Conservation (phyloP, 1,284 basidiomycete genomes). For the Microbotryum intermedium region DNA sequence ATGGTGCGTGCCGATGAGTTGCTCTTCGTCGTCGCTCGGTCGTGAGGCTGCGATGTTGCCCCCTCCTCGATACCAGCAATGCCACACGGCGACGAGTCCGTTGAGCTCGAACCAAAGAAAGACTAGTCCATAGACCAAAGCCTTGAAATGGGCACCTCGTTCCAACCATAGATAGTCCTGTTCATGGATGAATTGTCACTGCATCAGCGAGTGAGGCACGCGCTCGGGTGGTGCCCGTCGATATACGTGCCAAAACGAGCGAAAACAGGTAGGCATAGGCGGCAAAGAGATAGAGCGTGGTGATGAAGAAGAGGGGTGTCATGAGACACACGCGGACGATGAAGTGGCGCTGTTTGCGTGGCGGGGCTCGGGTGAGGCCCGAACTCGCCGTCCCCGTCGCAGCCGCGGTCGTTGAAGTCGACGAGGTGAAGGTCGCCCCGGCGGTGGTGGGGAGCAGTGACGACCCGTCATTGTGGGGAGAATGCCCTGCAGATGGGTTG, state of each 20-base stretch:
- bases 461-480: too few species aligned
- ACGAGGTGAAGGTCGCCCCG: too few species aligned
- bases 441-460: too few species aligned
- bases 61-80: conserved; percentile 3
- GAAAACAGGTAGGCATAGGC: conserved; percentile 4
- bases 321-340: too few species aligned
- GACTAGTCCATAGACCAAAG: background rate
- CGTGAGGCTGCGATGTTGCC: background rate
- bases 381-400: too few species aligned
- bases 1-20: background rate
- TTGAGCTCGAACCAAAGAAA: conserved; percentile 3
- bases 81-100: conserved; percentile 6
- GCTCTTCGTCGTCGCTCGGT: conserved; percentile 3
- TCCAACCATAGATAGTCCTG: conserved; percentile 6
- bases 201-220: too few species aligned
- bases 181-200: background rate
- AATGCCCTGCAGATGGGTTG: too few species aligned
- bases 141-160: background rate
- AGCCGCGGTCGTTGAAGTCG: too few species aligned
- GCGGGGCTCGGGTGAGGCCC: too few species aligned
- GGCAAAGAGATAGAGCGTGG: conserved; percentile 7
- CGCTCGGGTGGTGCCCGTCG: background rate
- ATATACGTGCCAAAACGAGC: conserved; percentile 5
- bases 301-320: conserved; percentile 14
- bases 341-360: too few species aligned